Base-by-base conservation (phyloP, 768 basidiomycete genomes). In the Dioszegia crocea region DNA sequence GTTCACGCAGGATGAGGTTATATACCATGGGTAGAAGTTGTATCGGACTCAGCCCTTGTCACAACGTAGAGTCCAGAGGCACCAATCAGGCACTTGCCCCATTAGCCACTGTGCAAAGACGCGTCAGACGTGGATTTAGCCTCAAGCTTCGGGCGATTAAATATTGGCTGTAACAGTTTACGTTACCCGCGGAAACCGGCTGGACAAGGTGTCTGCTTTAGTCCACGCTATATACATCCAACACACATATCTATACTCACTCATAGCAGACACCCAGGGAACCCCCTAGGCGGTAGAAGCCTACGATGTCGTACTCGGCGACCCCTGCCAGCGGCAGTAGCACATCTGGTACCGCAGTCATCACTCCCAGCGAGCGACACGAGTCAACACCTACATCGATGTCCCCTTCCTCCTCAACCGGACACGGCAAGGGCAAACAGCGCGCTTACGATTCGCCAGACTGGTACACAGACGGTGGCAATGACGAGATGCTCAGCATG, bases 1-100 rank as follows among this genome's bases (percentile, higher is more conserved):
- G 24, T 57, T 57, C 24, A 57, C 56, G 26, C 17, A 26, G 36
- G 46, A 57, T 26, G 56, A 57, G 56, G 46, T 57, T 16, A 27
- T 48, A 29, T 46, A 47, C 39, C 56, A 57, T 47, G 56, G 29
- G 30, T 26, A 53, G 38, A n/a, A n/a, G n/a, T n/a, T n/a, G n/a
- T n/a, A n/a, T n/a, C n/a, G n/a, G n/a, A n/a, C n/a, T n/a, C n/a
- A n/a, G n/a, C n/a, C n/a, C n/a, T n/a, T n/a, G n/a, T n/a, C n/a
- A n/a, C n/a, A n/a, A n/a, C n/a, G n/a, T n/a, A n/a, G n/a, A n/a
- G n/a, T n/a, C n/a, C n/a, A n/a, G n/a, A n/a, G n/a, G n/a, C n/a
- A n/a, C n/a, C n/a, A n/a, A n/a, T n/a, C n/a, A n/a, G n/a, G n/a
- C n/a, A n/a, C n/a, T n/a, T n/a, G n/a, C n/a, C n/a, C n/a, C n/a